Evolutionary conservation across 2,329 filamentous ascomycete species (phyloP).

Genomic region (Colletotrichum sojae): DNA sequence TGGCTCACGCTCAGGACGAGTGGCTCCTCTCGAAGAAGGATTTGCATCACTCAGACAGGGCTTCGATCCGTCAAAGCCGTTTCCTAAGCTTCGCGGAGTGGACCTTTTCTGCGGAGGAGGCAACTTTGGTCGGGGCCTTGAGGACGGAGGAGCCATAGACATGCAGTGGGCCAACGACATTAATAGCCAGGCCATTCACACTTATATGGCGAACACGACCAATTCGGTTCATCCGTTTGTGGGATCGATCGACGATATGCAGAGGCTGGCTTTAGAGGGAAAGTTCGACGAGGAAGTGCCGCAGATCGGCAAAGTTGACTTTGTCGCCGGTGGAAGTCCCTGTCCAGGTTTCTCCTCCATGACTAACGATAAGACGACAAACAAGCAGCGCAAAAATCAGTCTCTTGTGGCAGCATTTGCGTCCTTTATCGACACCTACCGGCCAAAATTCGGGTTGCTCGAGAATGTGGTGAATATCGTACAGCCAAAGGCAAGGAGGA

Average conservation of each 20-base stretch:
- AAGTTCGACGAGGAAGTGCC: conserved; percentile 64
- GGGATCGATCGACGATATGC: conserved; percentile 80
- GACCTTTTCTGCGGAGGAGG: conserved; percentile 86
- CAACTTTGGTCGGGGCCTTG: conserved; percentile 82
- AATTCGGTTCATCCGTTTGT: conserved; percentile 68
- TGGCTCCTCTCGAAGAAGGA: conserved; percentile 45
- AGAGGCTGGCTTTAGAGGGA: conserved; percentile 69
- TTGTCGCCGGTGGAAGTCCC: conserved; percentile 81
- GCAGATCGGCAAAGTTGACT: conserved; percentile 73
- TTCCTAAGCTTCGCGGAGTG: conserved; percentile 68
- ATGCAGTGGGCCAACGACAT: conserved; percentile 80
- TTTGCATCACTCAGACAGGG: conserved; percentile 63
- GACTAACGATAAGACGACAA: conserved; percentile 70
- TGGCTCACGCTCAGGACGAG: conserved; percentile 30
- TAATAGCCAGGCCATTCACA: conserved; percentile 74
- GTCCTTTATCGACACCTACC: conserved; percentile 80
- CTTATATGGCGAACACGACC: conserved; percentile 77
- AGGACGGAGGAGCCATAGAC: conserved; percentile 76
- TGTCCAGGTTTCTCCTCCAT: conserved; percentile 82
- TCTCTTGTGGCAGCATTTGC: conserved; percentile 84
- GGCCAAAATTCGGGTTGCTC: conserved; percentile 80
- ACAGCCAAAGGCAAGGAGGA: conserved; percentile 57
- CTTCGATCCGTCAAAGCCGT: conserved; percentile 59
- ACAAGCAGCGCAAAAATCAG: conserved; percentile 75
- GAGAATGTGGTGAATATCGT: conserved; percentile 84